phyloP scores from a whole-genome alignment of 2,329 filamentous ascomycete genomes.

The Aspergillus sp. region DNA sequence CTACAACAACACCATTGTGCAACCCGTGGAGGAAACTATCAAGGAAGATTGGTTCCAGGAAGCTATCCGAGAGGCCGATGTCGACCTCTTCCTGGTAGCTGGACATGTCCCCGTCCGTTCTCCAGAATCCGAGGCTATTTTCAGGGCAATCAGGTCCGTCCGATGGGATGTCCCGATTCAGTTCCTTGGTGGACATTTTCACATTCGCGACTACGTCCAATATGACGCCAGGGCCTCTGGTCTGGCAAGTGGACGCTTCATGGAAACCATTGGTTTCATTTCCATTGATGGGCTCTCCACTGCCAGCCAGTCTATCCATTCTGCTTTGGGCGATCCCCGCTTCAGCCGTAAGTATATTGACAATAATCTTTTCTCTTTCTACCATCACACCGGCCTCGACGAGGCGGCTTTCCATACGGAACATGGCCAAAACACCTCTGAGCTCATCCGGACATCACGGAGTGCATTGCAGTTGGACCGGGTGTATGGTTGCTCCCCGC shows the following conservation, averaged over 20 bases:
- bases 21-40: constrained; percentile 69
- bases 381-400: constrained; percentile 70
- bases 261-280: constrained; percentile 93
- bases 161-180: constrained; percentile 79
- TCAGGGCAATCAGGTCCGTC: constrained; percentile 64
- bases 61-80: constrained; percentile 66
- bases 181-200: constrained; percentile 84
- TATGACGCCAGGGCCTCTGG: constrained; percentile 74
- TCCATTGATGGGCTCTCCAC: constrained; percentile 62
- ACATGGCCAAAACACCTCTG: constrained; percentile 62
- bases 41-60: constrained; percentile 82
- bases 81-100: constrained; percentile 78
- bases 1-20: constrained; percentile 81
- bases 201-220: constrained; percentile 73
- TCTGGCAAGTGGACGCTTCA: constrained; percentile 80
- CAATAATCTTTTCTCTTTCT: constrained; percentile 78
- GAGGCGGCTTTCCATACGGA: constrained; percentile 65
- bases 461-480: constrained; percentile 63
- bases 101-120: constrained; percentile 81
- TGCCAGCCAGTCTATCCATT: constrained; percentile 23
- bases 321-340: constrained; percentile 34
- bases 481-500: constrained; percentile 73
- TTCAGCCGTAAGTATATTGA: constrained; percentile 85
- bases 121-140: constrained; percentile 68
- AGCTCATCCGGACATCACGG: constrained; percentile 61